Evolutionary conservation across 257 asterid species (phyloP), one percentile per base, ranked within the genome.

Genomic region (Gentiana dahurica): DNA sequence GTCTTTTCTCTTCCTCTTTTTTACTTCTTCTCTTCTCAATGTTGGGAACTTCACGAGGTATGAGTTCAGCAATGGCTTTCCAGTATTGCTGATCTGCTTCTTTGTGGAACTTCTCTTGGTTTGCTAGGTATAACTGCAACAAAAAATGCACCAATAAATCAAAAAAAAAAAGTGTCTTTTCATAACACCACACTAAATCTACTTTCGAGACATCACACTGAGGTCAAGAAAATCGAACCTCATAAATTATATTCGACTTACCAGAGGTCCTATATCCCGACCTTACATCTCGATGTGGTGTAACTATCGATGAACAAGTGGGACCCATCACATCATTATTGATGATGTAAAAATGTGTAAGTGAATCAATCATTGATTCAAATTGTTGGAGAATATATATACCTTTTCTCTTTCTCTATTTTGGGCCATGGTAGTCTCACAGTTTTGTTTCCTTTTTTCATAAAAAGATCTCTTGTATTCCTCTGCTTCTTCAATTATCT

Each of bases 41-140:
- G 51, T 78, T 85, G 43, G 95, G 79, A 12, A 91, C 89, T 71
- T 91, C 98, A 0, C 85, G 94, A 1, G 98, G 97, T 52, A 87
- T 76, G 36, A 87, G 62, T 63, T 87, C 98, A 0, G 94, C 94
- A 50, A 87, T 82, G 34, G 95, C 88, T 75, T 87, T 85, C 94
- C 96, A 91, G 70, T 77, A 85, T 8, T 91, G 89, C 46, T 79
- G 59, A 73, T 83, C 79, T 1, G 96, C 97, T 69, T 91, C 97
- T 75, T 87, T 91, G 67, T 87, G 98, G 68, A 91, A 83, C 74
- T 83, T 87, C 78, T 91, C 97, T 77, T 81, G 97, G 54, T 85
- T 82, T 51, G 81, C 67, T 34, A 70, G 71, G 78, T 71, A 81
- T 50, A 91, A 68, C 97, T 91, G 79, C 52, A 62, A 8, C 51